Base-by-base conservation (phyloP, 805 yeast species). In the Peterozyma xylosa region DNA sequence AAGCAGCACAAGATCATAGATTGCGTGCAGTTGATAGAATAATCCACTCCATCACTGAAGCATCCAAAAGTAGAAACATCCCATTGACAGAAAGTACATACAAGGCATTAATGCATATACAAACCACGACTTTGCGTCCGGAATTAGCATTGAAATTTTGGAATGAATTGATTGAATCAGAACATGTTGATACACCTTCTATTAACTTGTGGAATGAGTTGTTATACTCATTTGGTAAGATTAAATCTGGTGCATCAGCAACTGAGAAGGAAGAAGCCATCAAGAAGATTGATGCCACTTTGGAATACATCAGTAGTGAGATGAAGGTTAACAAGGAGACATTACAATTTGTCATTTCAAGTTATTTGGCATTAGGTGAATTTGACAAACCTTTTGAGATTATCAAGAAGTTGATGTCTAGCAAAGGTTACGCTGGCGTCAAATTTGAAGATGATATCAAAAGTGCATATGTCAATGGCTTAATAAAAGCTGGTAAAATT, bases 131-230 rank as follows among this genome's bases (percentile, higher is more conserved):
- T 35, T 65, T 66, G 35, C 48, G 51, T 27, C 60, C 66, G 14
- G 57, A 58, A 13, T 62, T 60, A 33, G 71, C 73, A 2, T 62
- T 72, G 45, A 60, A 60, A 10, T 56, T 76, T 1, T 82, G 86
- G 76, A 74, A 73, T 47, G 64, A 61, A 37, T 56, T 82, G 62
- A 50, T 71, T 27, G 48, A 57, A 10, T 52, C 56, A 6, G 72
- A 70, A 16, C 13, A 13, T 13, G 16, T 18, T 21, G 54, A 67
- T 14, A 48, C 48, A 1, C 78, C 78, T n/a, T 58, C 71, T 4
- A 51, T 68, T n/a, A 50, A 58, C 0, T 58, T 78, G 1, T 85
- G 88, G 88, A 79, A 80, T 42, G 68, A 74, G 42, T 66, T 82
- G 29, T 60, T 85, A 41, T 63, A 50, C 42, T 49, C 58, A 17